Evolutionary conservation across 257 asterid species (phyloP).

Genomic region (Prunella vulgaris): DNA sequence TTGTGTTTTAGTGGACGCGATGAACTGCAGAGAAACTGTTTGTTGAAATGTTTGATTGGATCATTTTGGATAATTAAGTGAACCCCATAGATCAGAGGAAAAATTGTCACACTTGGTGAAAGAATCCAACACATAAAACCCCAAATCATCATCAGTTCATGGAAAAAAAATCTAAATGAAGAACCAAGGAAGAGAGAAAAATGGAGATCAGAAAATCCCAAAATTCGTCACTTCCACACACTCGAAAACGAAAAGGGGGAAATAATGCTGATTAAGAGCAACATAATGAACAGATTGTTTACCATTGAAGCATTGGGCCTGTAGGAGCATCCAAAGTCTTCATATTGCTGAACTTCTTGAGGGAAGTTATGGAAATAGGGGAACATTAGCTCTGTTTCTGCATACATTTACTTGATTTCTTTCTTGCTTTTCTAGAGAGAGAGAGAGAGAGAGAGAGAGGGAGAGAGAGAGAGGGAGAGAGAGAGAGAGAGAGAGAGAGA

Average conservation of each 20-base stretch:
- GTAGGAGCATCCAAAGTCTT: constrained; percentile 48
- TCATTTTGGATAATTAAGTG: too few relatives aligned
- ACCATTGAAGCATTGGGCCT: constrained; percentile 59
- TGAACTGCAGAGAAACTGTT: constrained; percentile 3
- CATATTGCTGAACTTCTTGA: constrained; percentile 57
- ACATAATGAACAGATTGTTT: not conserved
- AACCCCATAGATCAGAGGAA: not conserved
- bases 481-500: constrained; percentile 9
- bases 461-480: not conserved
- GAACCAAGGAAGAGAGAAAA: not conserved
- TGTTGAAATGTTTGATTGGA: constrained; percentile 18
- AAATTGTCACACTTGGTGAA: not conserved
- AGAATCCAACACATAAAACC: not conserved
- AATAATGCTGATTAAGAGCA: constrained; percentile 19
- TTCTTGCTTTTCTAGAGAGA: not conserved
- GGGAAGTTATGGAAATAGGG: constrained; percentile 61
- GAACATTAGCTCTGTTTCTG: constrained; percentile 58
- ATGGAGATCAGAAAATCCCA: constrained; percentile 16
- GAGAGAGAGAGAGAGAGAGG: constrained; percentile 6
- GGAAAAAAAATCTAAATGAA: not conserved
- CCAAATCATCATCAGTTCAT: not conserved
- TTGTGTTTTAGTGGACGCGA: not conserved
- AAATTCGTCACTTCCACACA: not conserved
- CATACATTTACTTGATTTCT: constrained; percentile 50
- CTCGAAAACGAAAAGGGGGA: not conserved